Conservation (phyloP, 192 early-diverging fungal species). For the Diversispora eburnea region DNA sequence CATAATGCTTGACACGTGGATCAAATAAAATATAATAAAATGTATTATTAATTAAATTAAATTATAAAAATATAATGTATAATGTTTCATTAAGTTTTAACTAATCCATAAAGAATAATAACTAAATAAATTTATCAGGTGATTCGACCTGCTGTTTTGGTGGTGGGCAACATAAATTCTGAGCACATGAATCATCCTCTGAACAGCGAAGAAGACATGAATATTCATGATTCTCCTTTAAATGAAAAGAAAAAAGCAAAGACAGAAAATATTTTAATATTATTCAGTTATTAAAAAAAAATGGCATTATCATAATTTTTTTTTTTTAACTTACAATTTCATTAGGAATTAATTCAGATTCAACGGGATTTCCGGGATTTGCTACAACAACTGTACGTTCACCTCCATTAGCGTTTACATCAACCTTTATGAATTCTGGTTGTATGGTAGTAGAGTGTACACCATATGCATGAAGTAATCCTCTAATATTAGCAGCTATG, state of each 20-base stretch:
- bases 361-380: no score
- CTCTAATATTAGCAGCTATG: constrained; percentile 68
- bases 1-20: no score
- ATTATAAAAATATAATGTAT: no score
- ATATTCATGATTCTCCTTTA: constrained; percentile 8
- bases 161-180: constrained; percentile 40
- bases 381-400: not conserved
- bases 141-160: not conserved
- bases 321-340: not conserved
- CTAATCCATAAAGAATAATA: no score
- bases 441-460: constrained; percentile 90
- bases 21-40: no score
- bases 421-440: constrained; percentile 71
- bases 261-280: not conserved
- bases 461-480: constrained; percentile 72
- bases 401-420: not conserved
- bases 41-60: no score
- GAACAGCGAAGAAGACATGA: constrained; percentile 33
- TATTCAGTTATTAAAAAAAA: constrained; percentile 4
- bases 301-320: not conserved
- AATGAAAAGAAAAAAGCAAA: not conserved
- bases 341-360: not conserved
- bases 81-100: no score
- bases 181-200: constrained; percentile 34
- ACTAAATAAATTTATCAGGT: no score